Percentiles rank a stretch among this genome's conserved stretches.
Evolutionary conservation across 1,284 basidiomycete genomes (phyloP).

Genomic region (Sphaerobolus stellatus): DNA sequence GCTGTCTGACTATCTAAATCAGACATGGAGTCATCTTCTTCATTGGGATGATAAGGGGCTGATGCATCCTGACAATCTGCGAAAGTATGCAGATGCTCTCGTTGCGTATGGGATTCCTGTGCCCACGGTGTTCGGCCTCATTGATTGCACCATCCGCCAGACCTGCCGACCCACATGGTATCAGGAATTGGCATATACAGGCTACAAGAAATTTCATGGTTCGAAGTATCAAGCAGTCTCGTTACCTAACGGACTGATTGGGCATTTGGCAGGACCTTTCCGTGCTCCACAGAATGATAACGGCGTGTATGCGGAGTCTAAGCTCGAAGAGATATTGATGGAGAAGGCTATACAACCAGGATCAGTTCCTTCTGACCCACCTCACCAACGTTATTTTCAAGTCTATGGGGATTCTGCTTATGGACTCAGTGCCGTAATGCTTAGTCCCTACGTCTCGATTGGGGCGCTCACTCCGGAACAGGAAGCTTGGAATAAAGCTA

Average conservation of each 20-base stretch:
- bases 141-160: neutral
- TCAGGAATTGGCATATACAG: neutral
- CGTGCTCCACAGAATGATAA: neutral
- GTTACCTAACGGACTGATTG: neutral
- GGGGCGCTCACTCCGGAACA: neutral
- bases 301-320: neutral
- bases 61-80: neutral
- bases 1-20: neutral
- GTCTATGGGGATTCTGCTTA: neutral
- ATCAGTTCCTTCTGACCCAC: neutral
- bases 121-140: neutral
- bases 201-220: neutral
- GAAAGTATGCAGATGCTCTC: neutral
- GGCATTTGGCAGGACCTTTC: neutral
- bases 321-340: neutral
- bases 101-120: neutral
- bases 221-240: neutral
- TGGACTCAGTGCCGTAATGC: neutral
- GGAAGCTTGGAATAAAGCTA: neutral
- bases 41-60: neutral
- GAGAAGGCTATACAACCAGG: neutral
- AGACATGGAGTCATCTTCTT: neutral
- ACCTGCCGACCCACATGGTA: neutral
- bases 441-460: too few relatives aligned
- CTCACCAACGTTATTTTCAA: neutral